Evolutionary conservation across 192 early-diverging fungal species (phyloP).

Genomic region (Gorgonomyces haynaldii): DNA sequence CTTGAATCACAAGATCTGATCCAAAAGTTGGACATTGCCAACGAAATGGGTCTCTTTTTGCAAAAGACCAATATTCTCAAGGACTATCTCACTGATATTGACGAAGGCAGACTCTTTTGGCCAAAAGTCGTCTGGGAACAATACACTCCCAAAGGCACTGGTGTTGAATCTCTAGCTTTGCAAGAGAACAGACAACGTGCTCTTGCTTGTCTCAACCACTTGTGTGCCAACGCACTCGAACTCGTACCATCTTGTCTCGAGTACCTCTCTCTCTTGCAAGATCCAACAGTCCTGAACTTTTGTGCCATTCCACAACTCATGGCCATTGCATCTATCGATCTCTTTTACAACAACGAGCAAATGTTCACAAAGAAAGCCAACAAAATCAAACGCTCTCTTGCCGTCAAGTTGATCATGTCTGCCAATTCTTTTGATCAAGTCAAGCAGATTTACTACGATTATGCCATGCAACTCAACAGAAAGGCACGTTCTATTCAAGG

Average conservation of each 20-base stretch:
- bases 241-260: constrained; percentile 78
- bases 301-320: constrained; percentile 99
- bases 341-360: constrained; percentile 76
- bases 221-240: constrained; percentile 74
- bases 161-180: constrained; percentile 34
- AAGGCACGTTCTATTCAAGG: constrained; percentile 4
- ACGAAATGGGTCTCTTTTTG: constrained; percentile 95
- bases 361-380: constrained; percentile 63
- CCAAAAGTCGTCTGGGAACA: constrained; percentile 85
- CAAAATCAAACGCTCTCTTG: constrained; percentile 70
- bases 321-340: constrained; percentile 84
- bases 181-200: constrained; percentile 58
- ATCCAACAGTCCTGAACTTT: constrained; percentile 80
- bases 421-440: constrained; percentile 27
- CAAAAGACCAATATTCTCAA: constrained; percentile 98
- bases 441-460: constrained; percentile 26
- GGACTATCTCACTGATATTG: constrained; percentile 84
- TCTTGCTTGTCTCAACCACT: constrained; percentile 72
- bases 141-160: constrained; percentile 37
- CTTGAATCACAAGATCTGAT: constrained; percentile 46
- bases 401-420: constrained; percentile 33
- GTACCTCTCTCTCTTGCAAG: constrained; percentile 66
- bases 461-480: constrained; percentile 2
- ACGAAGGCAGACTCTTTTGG: constrained; percentile 90
- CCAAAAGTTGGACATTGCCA: constrained; percentile 41